Evolutionary conservation across 2,329 filamentous ascomycete species (phyloP), one percentile per base, ranked within the genome.

Genomic region (Didymella segeticola): DNA sequence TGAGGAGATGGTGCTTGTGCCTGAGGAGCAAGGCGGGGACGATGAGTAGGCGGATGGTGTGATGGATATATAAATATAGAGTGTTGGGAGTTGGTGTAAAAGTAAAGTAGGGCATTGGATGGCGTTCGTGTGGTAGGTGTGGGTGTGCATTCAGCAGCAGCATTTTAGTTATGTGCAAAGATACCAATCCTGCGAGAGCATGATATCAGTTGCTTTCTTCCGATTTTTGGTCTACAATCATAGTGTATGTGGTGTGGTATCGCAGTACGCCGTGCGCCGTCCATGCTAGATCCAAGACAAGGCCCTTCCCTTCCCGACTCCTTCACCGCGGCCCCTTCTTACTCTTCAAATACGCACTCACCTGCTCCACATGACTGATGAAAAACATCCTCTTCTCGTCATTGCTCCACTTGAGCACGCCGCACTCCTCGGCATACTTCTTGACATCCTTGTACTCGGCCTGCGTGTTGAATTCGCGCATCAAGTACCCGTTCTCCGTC

Each of bases 281-380:
- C 17, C 34, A 33, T 41, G 34, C 45, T 39, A 23, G 34, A 34
- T 12, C n/a, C 22, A n/a, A n/a, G n/a, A n/a, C n/a, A n/a, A n/a
- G n/a, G n/a, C n/a, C n/a, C n/a, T n/a, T n/a, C n/a, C n/a, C n/a
- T n/a, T n/a, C n/a, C n/a, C 14, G 10, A 14, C 3, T 9, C 12
- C 36, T 29, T n/a, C n/a, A 56, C 11, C 53, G 42, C 33, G 29
- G 36, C 46, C 57, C 63, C 41, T 64, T 69, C 63, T 67, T 70
- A 55, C 66, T 86, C 68, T 86, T 88, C 60, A 96, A 81, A 72
- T 90, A 98, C 56, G 88, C 86, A 54, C 87, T 83, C 58, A 99
- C 88, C 78, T 96, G 93, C 73, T 98, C 93, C 67, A 95, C 86
- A 69, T 92, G 89, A 54, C 86, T 96, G 6, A 96, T 92, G 72